phyloP scores from a whole-genome alignment of 768 basidiomycete genomes.

The Suillus decipiens region DNA sequence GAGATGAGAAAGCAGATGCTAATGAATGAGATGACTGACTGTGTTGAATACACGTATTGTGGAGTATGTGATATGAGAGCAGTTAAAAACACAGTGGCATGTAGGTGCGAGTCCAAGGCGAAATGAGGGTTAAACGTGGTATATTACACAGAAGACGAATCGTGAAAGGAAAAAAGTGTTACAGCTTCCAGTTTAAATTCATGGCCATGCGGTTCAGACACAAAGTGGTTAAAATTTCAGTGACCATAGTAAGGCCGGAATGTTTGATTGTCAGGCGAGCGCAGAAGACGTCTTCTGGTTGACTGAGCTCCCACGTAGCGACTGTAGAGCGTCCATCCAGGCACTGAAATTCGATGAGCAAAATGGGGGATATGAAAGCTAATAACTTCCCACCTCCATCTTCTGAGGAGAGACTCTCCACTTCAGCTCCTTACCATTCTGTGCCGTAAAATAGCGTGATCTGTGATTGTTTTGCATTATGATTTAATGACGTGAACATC shows the following conservation, averaged over 20 bases:
- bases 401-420: constrained; percentile 66
- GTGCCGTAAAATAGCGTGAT: constrained; percentile 74
- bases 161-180: constrained; percentile 5
- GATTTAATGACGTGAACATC: not conserved
- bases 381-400: constrained; percentile 61
- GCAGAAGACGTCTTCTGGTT: constrained; percentile 55
- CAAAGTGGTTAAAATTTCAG: constrained; percentile 78
- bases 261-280: constrained; percentile 63
- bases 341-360: constrained; percentile 44
- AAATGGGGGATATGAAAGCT: not conserved
- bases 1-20: not conserved
- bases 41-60: constrained; percentile 4
- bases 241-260: constrained; percentile 61
- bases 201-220: constrained; percentile 72
- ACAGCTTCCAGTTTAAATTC: constrained; percentile 51
- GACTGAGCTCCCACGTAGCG: constrained; percentile 68
- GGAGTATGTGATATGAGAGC: constrained; percentile 7
- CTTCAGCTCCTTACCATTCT: constrained; percentile 70
- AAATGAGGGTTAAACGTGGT: constrained; percentile 2
- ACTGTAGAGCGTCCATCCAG: constrained; percentile 59
- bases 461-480: constrained; percentile 35
- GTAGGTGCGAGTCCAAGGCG: not conserved
- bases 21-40: constrained; percentile 6
- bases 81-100: not conserved
- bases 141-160: constrained; percentile 1